Conservation (phyloP, 2,329 filamentous ascomycete species). For the Cryphonectria carpinicola region DNA sequence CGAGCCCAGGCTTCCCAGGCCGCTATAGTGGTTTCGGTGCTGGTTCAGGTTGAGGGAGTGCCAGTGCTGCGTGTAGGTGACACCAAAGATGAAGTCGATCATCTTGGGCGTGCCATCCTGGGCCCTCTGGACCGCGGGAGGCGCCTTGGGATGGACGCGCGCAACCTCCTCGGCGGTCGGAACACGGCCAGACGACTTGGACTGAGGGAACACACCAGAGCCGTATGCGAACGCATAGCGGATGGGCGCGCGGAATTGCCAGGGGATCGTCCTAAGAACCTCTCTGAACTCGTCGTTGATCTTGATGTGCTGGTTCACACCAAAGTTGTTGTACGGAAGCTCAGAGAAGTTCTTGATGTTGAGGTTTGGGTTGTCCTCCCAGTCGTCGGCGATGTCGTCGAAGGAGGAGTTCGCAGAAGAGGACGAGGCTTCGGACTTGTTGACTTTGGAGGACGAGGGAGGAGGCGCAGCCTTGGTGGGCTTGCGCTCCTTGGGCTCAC, state of each 20-base stretch:
- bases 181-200: conserved; percentile 51
- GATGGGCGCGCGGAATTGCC: conserved; percentile 91
- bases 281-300: conserved; percentile 97
- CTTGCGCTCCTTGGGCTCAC: conserved; percentile 12
- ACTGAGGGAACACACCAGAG: conserved; percentile 92
- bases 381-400: conserved; percentile 49
- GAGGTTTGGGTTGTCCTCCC: conserved; percentile 76
- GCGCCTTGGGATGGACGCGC: conserved; percentile 80
- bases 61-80: conserved; percentile 94
- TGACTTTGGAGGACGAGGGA: conserved; percentile 25
- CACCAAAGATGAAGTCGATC: conserved; percentile 98
- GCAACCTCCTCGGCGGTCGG: conserved; percentile 60
- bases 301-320: conserved; percentile 93
- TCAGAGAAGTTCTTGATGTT: conserved; percentile 75
- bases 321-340: conserved; percentile 79
- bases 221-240: conserved; percentile 97
- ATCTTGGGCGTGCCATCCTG: conserved; percentile 91
- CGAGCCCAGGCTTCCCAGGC: conserved; percentile 80
- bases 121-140: conserved; percentile 78
- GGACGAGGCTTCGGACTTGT: conserved; percentile 36
- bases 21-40: conserved; percentile 91
- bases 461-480: background rate
- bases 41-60: conserved; percentile 90
- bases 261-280: conserved; percentile 81
- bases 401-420: conserved; percentile 32